Evolutionary conservation across 2,329 filamentous ascomycete species (phyloP).

Genomic region (Hypomyces perniciosus): DNA sequence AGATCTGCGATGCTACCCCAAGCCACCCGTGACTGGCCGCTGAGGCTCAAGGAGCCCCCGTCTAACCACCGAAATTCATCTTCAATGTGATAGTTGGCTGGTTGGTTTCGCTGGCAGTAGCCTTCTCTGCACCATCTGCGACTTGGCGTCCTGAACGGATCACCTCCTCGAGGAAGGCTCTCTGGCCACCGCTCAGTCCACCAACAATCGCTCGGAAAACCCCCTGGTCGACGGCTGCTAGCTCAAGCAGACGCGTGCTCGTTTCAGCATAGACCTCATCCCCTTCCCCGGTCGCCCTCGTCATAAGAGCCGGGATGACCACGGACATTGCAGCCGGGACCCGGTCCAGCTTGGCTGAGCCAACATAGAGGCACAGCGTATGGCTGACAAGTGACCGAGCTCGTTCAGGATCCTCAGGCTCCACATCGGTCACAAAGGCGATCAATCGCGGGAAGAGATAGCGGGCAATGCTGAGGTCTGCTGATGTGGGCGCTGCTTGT

Average conservation of each 20-base stretch:
- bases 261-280: conserved; percentile 62
- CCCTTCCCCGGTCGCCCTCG: conserved; percentile 61
- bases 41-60: neutral
- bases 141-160: conserved; percentile 58
- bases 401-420: conserved; percentile 73
- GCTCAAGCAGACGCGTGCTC: conserved; percentile 68
- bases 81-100: conserved; percentile 86
- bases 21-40: neutral
- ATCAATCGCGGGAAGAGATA: conserved; percentile 71
- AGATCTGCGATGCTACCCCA: neutral
- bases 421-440: conserved; percentile 63
- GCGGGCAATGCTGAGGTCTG: conserved; percentile 68
- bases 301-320: conserved; percentile 70
- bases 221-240: conserved; percentile 68
- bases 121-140: conserved; percentile 35
- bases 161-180: conserved; percentile 73
- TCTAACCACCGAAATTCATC: conserved; percentile 72
- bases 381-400: conserved; percentile 66
- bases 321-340: conserved; percentile 62
- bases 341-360: conserved; percentile 38
- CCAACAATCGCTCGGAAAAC: conserved; percentile 71
- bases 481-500: conserved; percentile 52
- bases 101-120: conserved; percentile 37
- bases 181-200: conserved; percentile 63
- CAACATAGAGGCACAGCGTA: conserved; percentile 68